phyloP scores from a whole-genome alignment of 2,329 filamentous ascomycete genomes.

The Sporothrix mexicana region DNA sequence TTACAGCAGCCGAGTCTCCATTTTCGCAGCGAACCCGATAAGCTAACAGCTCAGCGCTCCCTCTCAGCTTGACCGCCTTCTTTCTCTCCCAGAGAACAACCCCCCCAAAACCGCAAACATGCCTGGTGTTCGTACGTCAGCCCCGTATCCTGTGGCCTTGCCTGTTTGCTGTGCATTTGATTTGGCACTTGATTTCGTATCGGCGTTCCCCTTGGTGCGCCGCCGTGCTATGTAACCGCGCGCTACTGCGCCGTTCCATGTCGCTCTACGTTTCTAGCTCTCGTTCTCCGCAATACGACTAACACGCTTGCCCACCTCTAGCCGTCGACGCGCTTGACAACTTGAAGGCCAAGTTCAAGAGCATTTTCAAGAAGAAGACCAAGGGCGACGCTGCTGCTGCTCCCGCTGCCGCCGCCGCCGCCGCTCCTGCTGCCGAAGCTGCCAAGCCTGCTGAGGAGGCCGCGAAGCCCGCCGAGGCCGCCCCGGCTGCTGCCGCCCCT shows the following conservation, averaged over 20 bases:
- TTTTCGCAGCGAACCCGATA: background rate
- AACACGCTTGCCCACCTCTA: conserved; percentile 40
- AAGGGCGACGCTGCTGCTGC: conserved; percentile 36
- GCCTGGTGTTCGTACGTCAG: conserved; percentile 59
- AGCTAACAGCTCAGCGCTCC: conserved; percentile 5
- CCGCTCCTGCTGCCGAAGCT: conserved; percentile 28
- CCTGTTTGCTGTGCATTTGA: too few relatives aligned
- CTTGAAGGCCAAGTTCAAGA: conserved; percentile 62
- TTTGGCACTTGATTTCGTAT: too few relatives aligned
- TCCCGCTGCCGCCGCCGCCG: conserved; percentile 31
- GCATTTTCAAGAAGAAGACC: conserved; percentile 57
- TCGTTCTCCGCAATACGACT: background rate
- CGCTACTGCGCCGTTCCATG: background rate
- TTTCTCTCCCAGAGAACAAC: background rate
- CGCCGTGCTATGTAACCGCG: background rate
- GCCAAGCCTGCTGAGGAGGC: conserved; percentile 40
- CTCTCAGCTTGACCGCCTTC: conserved; percentile 3
- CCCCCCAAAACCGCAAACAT: conserved; percentile 51
- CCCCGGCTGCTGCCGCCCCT: conserved; percentile 38
- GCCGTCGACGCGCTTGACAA: conserved; percentile 59
- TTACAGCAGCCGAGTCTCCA: background rate
- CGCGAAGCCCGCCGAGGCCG: conserved; percentile 30
- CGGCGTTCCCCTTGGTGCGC: too few relatives aligned
- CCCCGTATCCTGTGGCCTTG: background rate
- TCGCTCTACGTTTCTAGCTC: background rate